phyloP scores from a whole-genome alignment of 2,329 filamentous ascomycete species.

The Fusarium fujikuroi region DNA sequence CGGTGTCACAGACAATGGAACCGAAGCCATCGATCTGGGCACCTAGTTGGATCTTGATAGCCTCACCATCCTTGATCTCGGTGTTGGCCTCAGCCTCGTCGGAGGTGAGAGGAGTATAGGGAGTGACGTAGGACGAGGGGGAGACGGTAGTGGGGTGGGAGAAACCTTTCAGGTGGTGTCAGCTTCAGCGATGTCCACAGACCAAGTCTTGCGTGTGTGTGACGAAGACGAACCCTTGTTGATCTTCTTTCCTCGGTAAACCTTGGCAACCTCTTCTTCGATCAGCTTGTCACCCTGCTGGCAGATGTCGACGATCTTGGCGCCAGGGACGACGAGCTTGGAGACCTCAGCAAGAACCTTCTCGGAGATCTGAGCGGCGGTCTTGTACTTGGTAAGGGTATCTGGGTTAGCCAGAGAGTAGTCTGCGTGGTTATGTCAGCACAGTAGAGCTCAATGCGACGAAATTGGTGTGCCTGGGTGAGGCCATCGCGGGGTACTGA shows the following conservation, averaged over 20 bases:
- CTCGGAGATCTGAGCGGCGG: slow-evolving; percentile 92
- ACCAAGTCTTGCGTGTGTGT: neutral
- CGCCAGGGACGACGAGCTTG: slow-evolving; percentile 79
- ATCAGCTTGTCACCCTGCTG: slow-evolving; percentile 95
- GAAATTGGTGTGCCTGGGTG: neutral
- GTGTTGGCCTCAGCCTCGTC: slow-evolving; percentile 85
- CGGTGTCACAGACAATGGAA: slow-evolving; percentile 93
- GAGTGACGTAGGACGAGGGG: slow-evolving; percentile 92
- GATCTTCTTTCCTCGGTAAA: slow-evolving; percentile 99
- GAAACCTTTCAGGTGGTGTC: slow-evolving; percentile 68
- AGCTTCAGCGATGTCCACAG: slow-evolving; percentile 33
- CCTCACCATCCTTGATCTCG: slow-evolving; percentile 84
- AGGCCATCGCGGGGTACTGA: slow-evolving; percentile 33
- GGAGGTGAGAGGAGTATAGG: slow-evolving; percentile 90
- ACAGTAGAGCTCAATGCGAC: neutral
- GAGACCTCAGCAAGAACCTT: slow-evolving; percentile 91
- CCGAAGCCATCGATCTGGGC: slow-evolving; percentile 98
- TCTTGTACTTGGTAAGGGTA: slow-evolving; percentile 99
- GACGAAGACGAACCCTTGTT: slow-evolving; percentile 74
- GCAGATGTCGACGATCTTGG: slow-evolving; percentile 94
- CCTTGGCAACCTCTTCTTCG: slow-evolving; percentile 92
- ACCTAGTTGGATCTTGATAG: slow-evolving; percentile 98
- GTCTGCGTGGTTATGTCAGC: slow-evolving; percentile 63
- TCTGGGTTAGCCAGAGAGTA: slow-evolving; percentile 92
- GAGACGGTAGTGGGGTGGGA: slow-evolving; percentile 95